A percentile compares a stretch with the other conserved stretches of the same genome.
phyloP scores from a whole-genome alignment of 768 basidiomycete genomes.

The Termitomyces sp. region DNA sequence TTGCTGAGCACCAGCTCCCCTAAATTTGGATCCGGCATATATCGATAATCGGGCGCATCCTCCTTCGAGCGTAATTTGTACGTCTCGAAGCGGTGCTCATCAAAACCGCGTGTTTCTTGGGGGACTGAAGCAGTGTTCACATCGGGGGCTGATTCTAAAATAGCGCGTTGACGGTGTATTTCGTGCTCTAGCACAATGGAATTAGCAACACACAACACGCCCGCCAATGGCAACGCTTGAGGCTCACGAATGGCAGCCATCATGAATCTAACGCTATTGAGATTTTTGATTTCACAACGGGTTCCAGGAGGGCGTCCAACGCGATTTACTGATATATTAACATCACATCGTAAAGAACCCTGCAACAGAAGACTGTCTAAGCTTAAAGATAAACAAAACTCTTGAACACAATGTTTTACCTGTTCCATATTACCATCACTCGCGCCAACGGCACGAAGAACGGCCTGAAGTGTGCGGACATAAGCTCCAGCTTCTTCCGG shows the following conservation, averaged over 20 bases:
- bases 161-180: slow-evolving; percentile 68
- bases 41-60: slow-evolving; percentile 92
- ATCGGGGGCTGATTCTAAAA: slow-evolving; percentile 33
- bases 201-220: neutral
- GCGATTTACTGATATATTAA: slow-evolving; percentile 88
- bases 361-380: slow-evolving; percentile 22
- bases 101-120: slow-evolving; percentile 91
- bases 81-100: slow-evolving; percentile 78
- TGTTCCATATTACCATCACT: slow-evolving; percentile 98
- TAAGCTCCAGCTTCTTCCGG: slow-evolving; percentile 90
- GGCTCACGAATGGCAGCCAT: slow-evolving; percentile 75
- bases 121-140: slow-evolving; percentile 36
- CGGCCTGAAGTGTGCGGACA: slow-evolving; percentile 73
- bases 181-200: slow-evolving; percentile 57
- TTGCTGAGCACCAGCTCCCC: slow-evolving; percentile 62
- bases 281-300: slow-evolving; percentile 94
- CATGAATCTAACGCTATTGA: slow-evolving; percentile 87
- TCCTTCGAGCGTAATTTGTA: slow-evolving; percentile 85
- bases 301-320: slow-evolving; percentile 62
- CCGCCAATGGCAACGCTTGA: neutral
- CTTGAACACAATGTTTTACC: slow-evolving; percentile 32
- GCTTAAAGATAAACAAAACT: neutral
- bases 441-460: slow-evolving; percentile 78
- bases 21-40: slow-evolving; percentile 97
- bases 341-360: slow-evolving; percentile 94